Evolutionary conservation across 768 basidiomycete species (phyloP).

Genomic region (Panaeolus papilionaceus): DNA sequence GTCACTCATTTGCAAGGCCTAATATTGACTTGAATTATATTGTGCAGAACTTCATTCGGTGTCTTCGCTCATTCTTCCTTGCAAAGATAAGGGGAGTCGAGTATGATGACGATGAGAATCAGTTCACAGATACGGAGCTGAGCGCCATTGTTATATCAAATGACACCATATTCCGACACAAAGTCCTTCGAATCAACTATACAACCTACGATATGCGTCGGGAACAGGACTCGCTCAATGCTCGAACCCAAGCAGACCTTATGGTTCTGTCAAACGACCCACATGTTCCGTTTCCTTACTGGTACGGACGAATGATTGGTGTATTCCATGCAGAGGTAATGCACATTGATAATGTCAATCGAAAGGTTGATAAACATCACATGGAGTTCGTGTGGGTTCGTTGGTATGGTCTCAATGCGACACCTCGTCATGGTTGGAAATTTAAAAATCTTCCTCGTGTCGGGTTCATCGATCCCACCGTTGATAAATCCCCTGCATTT

Average conservation of each 20-base stretch:
- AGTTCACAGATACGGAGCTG: slow-evolving; percentile 28
- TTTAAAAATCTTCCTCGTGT: slow-evolving; percentile 28
- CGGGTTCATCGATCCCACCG: slow-evolving; percentile 20
- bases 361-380: not conserved
- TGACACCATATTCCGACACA: slow-evolving; percentile 22
- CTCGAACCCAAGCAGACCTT: slow-evolving; percentile 41
- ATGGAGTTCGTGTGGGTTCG: slow-evolving; percentile 35
- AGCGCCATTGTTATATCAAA: slow-evolving; percentile 31
- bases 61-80: slow-evolving; percentile 19
- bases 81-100: slow-evolving; percentile 19
- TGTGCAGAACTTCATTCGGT: slow-evolving; percentile 16
- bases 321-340: slow-evolving; percentile 27
- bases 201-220: slow-evolving; percentile 43
- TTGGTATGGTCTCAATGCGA: slow-evolving; percentile 28
- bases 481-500: slow-evolving; percentile 36
- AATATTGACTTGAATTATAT: slow-evolving; percentile 21
- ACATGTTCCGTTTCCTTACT: slow-evolving; percentile 30
- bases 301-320: slow-evolving; percentile 38
- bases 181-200: slow-evolving; percentile 32
- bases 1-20: slow-evolving; percentile 18
- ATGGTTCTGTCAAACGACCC: slow-evolving; percentile 32
- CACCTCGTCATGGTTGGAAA: slow-evolving; percentile 18
- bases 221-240: slow-evolving; percentile 49
- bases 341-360: slow-evolving; percentile 15
- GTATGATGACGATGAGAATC: slow-evolving; percentile 29